phyloP scores from a whole-genome alignment of 208 protist genomes.

The Crithidia sp. region DNA sequence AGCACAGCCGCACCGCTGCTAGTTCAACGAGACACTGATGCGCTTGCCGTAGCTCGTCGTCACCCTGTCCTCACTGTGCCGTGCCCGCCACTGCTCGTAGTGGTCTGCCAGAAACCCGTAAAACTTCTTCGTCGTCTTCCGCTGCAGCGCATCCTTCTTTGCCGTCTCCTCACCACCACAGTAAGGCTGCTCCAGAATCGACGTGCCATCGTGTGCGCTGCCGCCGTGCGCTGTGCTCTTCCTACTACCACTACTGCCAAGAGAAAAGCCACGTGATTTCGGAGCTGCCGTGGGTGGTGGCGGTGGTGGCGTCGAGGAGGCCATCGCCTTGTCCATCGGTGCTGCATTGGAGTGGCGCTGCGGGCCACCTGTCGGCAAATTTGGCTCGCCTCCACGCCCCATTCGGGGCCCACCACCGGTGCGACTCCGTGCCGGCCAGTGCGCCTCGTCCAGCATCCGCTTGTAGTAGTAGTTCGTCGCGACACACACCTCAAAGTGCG shows the following conservation, averaged over 20 bases:
- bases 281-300: too few relatives aligned
- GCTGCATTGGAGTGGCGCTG: neutral
- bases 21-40: constrained; percentile 28
- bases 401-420: neutral
- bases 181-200: constrained; percentile 43
- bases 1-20: neutral
- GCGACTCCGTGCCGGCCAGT: constrained; percentile 9
- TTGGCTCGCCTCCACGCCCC: neutral
- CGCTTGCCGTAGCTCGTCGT: constrained; percentile 30
- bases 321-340: neutral
- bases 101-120: constrained; percentile 41
- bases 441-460: constrained; percentile 33
- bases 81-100: constrained; percentile 42
- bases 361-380: neutral
- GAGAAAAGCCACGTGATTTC: neutral
- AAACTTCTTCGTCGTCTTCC: constrained; percentile 33
- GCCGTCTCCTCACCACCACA: constrained; percentile 55
- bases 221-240: neutral
- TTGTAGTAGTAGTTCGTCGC: constrained; percentile 77
- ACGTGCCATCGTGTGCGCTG: neutral
- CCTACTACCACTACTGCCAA: neutral
- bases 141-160: constrained; percentile 7
- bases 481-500: constrained; percentile 60
- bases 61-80: constrained; percentile 26
- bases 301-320: neutral